A percentile compares a stretch with the other conserved stretches of the same genome.
These are phyloP conservation scores for Trametes coccinea DNA, from an alignment of 768 basidiomycete genomes.

Conservation along the genomic window DNA sequence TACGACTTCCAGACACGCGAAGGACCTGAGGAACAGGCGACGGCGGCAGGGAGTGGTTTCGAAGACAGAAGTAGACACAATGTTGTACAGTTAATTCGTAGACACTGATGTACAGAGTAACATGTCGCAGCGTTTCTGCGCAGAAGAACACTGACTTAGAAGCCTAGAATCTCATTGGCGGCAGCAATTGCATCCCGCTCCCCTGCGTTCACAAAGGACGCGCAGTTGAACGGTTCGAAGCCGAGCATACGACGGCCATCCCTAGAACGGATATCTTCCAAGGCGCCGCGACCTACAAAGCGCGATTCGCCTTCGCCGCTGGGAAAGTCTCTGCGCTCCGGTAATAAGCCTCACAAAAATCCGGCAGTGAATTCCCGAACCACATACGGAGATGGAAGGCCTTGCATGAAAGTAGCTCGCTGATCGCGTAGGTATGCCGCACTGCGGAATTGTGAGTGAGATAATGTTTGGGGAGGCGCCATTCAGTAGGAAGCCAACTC, in stretches of 20 bases:
- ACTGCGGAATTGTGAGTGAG: conserved; percentile 30
- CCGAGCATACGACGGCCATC: conserved; percentile 46
- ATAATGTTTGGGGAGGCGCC: not conserved
- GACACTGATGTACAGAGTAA: not conserved
- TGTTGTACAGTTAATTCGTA: not conserved
- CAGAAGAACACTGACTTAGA: not conserved
- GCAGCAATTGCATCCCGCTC: conserved; percentile 28
- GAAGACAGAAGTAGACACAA: not conserved
- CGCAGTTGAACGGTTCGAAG: conserved; percentile 38
- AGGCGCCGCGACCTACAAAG: conserved; percentile 40
- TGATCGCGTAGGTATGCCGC: conserved; percentile 62
- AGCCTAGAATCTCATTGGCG: conserved; percentile 30
- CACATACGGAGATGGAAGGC: conserved; percentile 56
- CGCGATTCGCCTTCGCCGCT: conserved; percentile 43
- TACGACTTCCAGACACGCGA: conserved; percentile 17
- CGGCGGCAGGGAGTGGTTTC: not conserved
- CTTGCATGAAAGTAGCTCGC: conserved; percentile 56
- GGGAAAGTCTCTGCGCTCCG: conserved; percentile 52
- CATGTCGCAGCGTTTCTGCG: too few species aligned
- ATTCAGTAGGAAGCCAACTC: not conserved
- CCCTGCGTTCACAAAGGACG: conserved; percentile 3
- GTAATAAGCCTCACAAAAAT: not conserved
- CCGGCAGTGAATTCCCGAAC: too few species aligned
- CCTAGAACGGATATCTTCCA: conserved; percentile 37
- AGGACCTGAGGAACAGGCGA: not conserved